A percentile compares a stretch with the other conserved stretches of the same genome.
Evolutionary conservation across 129 eudicot species (phyloP).

Genomic region (Arctium lappa): DNA sequence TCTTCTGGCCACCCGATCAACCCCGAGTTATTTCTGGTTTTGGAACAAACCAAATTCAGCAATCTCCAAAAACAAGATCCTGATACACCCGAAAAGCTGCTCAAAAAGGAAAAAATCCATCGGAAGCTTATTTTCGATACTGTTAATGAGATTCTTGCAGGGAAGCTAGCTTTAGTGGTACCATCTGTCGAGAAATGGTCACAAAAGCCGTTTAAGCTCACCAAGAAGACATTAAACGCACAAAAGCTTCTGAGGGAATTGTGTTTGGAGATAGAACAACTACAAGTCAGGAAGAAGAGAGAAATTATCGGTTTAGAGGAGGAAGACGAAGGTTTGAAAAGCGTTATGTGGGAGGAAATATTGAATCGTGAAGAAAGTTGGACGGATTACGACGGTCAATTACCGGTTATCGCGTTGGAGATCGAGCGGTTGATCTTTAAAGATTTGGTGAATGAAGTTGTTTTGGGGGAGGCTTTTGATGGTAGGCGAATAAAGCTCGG

Average conservation of each 20-base stretch:
- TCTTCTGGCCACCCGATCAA: slow-evolving; percentile 83
- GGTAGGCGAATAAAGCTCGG: slow-evolving; percentile 44
- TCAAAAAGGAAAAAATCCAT: slow-evolving; percentile 50
- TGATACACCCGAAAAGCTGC: slow-evolving; percentile 24
- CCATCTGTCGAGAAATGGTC: slow-evolving; percentile 40
- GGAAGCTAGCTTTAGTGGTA: slow-evolving; percentile 44
- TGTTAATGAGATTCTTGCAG: slow-evolving; percentile 70
- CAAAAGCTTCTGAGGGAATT: slow-evolving; percentile 76
- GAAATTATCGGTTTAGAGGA: slow-evolving; percentile 44
- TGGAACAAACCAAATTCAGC: slow-evolving; percentile 87
- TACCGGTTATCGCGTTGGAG: slow-evolving; percentile 69
- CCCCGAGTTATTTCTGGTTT: slow-evolving; percentile 75
- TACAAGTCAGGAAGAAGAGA: slow-evolving; percentile 39
- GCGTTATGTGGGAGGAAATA: slow-evolving; percentile 66
- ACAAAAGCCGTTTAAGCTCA: slow-evolving; percentile 38
- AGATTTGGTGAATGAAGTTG: slow-evolving; percentile 79
- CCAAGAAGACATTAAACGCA: slow-evolving; percentile 52
- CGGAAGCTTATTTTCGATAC: slow-evolving; percentile 80
- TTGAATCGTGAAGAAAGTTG: slow-evolving; percentile 56
- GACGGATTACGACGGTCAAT: slow-evolving; percentile 53
- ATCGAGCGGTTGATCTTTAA: slow-evolving; percentile 79
- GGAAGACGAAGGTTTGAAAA: slow-evolving; percentile 59
- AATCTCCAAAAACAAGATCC: slow-evolving; percentile 36
- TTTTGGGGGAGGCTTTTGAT: slow-evolving; percentile 58
- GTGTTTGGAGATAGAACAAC: slow-evolving; percentile 65